Conservation (phyloP, 768 basidiomycete genomes). For the Trametes gibbosa region DNA sequence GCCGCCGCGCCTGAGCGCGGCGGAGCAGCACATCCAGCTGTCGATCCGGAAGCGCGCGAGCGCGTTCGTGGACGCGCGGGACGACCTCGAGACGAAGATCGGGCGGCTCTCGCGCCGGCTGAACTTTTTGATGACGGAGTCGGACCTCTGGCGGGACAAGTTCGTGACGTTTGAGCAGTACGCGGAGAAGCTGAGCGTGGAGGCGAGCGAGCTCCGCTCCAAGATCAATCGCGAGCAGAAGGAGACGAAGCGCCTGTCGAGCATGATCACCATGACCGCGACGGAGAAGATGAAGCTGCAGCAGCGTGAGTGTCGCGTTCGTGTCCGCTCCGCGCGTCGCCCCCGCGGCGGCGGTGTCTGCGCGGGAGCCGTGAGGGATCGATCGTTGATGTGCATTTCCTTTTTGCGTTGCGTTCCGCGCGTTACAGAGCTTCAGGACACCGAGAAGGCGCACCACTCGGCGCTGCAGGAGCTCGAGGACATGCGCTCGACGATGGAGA, state of each 20-base stretch:
- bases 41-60: conserved; percentile 94
- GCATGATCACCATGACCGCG: conserved; percentile 72
- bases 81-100: conserved; percentile 92
- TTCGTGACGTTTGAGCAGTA: conserved; percentile 94
- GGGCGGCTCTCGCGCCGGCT: conserved; percentile 80
- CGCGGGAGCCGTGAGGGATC: not conserved
- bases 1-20: conserved; percentile 67
- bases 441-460: conserved; percentile 76
- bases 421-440: conserved; percentile 68
- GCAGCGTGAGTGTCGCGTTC: conserved; percentile 52
- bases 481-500: conserved; percentile 85
- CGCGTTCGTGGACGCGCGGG: conserved; percentile 90
- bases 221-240: conserved; percentile 92
- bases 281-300: conserved; percentile 79
- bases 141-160: conserved; percentile 88
- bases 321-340: conserved; percentile 1
- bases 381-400: not conserved
- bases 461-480: conserved; percentile 77
- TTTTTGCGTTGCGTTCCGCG: not conserved
- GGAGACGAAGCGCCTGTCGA: conserved; percentile 83
- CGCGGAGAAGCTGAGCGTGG: conserved; percentile 84
- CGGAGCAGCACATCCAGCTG: conserved; percentile 82
- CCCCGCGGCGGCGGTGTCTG: not conserved
- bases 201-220: conserved; percentile 78
- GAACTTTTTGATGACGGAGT: conserved; percentile 91